These are phyloP conservation scores for Trichoderma atrobrunneum DNA, from an alignment of 2,329 filamentous ascomycete species.

Conservation along the genomic window DNA sequence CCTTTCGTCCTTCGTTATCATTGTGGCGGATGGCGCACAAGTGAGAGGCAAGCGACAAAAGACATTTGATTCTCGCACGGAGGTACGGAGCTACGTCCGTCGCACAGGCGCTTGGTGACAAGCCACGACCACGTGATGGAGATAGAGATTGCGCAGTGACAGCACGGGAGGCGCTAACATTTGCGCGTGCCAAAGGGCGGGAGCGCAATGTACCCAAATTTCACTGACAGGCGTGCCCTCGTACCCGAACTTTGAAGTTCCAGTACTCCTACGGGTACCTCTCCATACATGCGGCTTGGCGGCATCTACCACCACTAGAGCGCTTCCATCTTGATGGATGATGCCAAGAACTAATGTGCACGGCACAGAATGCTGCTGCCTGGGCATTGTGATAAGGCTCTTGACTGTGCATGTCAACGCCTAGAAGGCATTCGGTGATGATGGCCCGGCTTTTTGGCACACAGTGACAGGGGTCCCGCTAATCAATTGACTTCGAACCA, in stretches of 20 bases:
- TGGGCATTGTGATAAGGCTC: neutral
- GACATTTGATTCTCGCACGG: neutral
- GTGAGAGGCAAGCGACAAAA: neutral
- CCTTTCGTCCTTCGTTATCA: neutral
- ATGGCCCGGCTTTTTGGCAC: neutral
- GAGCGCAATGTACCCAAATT: neutral
- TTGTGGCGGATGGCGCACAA: neutral
- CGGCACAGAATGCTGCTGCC: neutral
- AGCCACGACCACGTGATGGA: conserved; percentile 2
- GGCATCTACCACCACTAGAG: neutral
- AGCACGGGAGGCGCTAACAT: conserved; percentile 14
- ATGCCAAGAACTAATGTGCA: neutral
- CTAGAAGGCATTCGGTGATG: neutral
- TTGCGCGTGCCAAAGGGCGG: neutral
- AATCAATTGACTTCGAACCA: neutral
- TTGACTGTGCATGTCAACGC: neutral
- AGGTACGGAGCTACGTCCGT: neutral
- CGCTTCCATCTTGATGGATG: neutral
- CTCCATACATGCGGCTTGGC: neutral
- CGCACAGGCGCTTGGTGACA: neutral
- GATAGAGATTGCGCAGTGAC: neutral
- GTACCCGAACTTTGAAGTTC: neutral
- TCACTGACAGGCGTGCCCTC: neutral
- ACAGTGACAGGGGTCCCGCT: neutral
- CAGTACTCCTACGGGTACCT: neutral